Evolutionary conservation across 371 early-diverging fungal species (phyloP), one percentile per base, ranked within the genome.

Genomic region (Entomophthora muscae): DNA sequence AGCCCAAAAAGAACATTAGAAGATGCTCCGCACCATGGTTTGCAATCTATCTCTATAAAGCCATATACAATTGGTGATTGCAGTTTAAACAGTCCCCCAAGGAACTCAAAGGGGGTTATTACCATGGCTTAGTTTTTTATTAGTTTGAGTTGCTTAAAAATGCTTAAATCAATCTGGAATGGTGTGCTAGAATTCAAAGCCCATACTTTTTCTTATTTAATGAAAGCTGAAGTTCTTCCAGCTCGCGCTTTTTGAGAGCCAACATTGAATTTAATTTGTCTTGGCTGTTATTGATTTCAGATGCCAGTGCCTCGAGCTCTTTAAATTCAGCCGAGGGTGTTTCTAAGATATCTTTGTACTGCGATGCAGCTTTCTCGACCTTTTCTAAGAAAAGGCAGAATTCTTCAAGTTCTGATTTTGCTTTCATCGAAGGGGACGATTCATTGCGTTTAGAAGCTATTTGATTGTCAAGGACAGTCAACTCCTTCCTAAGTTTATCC

Each of bases 151-250:
- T n/a, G n/a, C n/a, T n/a, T n/a, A n/a, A n/a, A n/a, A n/a, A n/a
- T n/a, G n/a, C n/a, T n/a, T n/a, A n/a, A n/a, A n/a, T n/a, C n/a
- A n/a, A n/a, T n/a, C n/a, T n/a, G n/a, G n/a, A n/a, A n/a, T n/a
- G n/a, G n/a, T n/a, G n/a, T n/a, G 42, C 42, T 42, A 17, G 17
- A 17, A 57, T n/a, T 57, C 30, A 59, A 5, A 33, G n/a, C 21
- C 17, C n/a, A 59, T 59, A 59, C 21, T 59, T 59, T 33, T 26
- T 26, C 3, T 59, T 23, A 33, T 33, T 59, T 13, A 59, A 32
- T 22, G 5, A 22, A 13, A 53, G 42, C 7, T 61, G 13, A 2
- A 61, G 29, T 29, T 61, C 62, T 3, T 61, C 53, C 23, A 61
- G 26, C 52, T 61, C 62, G 21, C 12, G 33, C 23, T 7, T 3